Conservation (phyloP, 495 filamentous ascomycete species). For the Xylaria telfairii region DNA sequence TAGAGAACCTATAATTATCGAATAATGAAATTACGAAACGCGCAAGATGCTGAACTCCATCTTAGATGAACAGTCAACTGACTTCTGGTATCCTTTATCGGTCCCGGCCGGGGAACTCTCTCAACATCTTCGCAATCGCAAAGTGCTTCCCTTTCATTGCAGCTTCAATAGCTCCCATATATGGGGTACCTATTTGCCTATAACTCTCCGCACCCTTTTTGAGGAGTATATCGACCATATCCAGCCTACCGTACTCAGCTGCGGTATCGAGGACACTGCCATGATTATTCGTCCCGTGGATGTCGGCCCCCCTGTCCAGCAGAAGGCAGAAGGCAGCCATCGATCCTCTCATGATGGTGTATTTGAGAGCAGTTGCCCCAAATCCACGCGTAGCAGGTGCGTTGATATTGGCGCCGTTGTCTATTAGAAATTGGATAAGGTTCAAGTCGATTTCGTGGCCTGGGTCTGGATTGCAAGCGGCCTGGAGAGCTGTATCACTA, state of each 20-base stretch:
- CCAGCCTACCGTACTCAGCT: neutral
- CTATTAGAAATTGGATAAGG: neutral
- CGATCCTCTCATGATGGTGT: neutral
- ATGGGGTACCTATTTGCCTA: neutral
- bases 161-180: neutral
- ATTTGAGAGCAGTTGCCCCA: neutral
- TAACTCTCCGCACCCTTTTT: constrained; percentile 5
- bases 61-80: neutral
- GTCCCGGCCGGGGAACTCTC: neutral
- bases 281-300: neutral
- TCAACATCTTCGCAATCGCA: neutral
- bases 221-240: constrained; percentile 15
- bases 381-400: neutral
- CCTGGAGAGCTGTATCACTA: neutral
- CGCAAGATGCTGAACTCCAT: too few relatives aligned
- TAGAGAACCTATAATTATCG: too few relatives aligned
- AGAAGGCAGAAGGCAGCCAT: neutral
- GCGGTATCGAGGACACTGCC: neutral
- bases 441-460: neutral
- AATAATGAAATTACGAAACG: too few relatives aligned
- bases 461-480: neutral
- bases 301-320: neutral
- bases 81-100: neutral
- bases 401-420: neutral
- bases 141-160: neutral